Conservation (phyloP, 1,284 basidiomycete genomes). For the Boletus mariae region DNA sequence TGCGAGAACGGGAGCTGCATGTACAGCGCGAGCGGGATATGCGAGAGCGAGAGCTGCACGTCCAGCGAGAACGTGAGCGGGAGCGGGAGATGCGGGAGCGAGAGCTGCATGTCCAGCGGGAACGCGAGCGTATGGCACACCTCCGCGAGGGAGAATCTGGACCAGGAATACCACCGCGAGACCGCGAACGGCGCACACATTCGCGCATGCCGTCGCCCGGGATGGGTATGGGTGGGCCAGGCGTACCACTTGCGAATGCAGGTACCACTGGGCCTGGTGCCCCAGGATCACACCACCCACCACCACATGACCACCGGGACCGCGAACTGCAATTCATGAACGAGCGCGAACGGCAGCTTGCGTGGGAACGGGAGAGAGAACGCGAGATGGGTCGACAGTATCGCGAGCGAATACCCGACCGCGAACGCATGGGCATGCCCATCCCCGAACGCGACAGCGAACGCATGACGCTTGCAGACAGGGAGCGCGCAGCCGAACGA, state of each 20-base stretch:
- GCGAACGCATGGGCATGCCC: slow-evolving; percentile 25
- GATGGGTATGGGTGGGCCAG: slow-evolving; percentile 8
- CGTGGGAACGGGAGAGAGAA: slow-evolving; percentile 29
- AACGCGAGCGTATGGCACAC: slow-evolving; percentile 10
- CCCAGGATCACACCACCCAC: slow-evolving; percentile 20
- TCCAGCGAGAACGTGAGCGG: slow-evolving; percentile 30
- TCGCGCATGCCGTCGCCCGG: slow-evolving; percentile 27
- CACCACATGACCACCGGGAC: slow-evolving; percentile 25
- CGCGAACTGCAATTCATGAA: slow-evolving; percentile 22
- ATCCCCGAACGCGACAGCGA: slow-evolving; percentile 22
- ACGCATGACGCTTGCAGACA: slow-evolving; percentile 15
- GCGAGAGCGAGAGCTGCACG: slow-evolving; percentile 26
- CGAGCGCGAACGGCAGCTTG: slow-evolving; percentile 28
- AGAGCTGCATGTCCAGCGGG: slow-evolving; percentile 28
- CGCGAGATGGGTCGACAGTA: slow-evolving; percentile 29
- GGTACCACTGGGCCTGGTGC: slow-evolving; percentile 20
- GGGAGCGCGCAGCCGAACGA: slow-evolving; percentile 27
- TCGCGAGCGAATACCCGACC: slow-evolving; percentile 27
- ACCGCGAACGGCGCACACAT: slow-evolving; percentile 30
- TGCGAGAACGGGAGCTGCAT: slow-evolving; percentile 4
- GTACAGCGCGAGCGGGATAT: slow-evolving; percentile 23
- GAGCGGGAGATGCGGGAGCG: slow-evolving; percentile 19
- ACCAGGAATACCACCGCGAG: slow-evolving; percentile 22
- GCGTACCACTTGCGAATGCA: slow-evolving; percentile 5
- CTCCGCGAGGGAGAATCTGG: slow-evolving; percentile 32